These are phyloP conservation scores for Ormosia semicastrata DNA, from an alignment of 306 rosid genomes.

Conservation along the genomic window DNA sequence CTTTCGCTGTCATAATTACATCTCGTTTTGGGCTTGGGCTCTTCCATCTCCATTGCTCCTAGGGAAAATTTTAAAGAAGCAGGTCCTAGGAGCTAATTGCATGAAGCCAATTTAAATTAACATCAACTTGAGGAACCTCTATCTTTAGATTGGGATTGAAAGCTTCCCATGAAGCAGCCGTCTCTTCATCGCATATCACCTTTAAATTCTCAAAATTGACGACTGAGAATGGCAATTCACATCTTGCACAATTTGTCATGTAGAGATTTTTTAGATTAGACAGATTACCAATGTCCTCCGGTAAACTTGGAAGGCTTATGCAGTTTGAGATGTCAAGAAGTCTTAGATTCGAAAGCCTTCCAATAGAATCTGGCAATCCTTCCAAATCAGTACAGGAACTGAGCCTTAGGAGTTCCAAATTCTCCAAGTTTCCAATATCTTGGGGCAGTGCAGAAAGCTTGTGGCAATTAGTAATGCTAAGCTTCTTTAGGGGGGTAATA, in stretches of 20 bases:
- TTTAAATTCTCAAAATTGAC: conserved; percentile 34
- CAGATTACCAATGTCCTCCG: conserved; percentile 48
- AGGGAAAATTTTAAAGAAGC: background rate
- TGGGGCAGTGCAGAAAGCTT: conserved; percentile 45
- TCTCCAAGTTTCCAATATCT: conserved; percentile 41
- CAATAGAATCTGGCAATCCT: conserved; percentile 37
- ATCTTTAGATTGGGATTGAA: conserved; percentile 18
- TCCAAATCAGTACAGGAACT: conserved; percentile 48
- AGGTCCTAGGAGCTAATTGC: conserved; percentile 14
- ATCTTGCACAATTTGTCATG: conserved; percentile 49
- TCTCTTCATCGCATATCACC: conserved; percentile 62
- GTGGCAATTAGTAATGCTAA: conserved; percentile 61
- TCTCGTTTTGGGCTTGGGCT: too few relatives aligned
- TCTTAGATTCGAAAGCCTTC: conserved; percentile 19
- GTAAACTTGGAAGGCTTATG: conserved; percentile 41
- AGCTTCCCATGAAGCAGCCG: conserved; percentile 40
- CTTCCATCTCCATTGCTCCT: background rate
- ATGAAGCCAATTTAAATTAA: conserved; percentile 64
- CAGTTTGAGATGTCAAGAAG: conserved; percentile 56
- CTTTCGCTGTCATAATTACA: background rate
- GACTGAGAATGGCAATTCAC: conserved; percentile 44
- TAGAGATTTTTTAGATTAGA: conserved; percentile 35
- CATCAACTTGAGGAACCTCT: conserved; percentile 38
- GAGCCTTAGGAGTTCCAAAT: conserved; percentile 52
- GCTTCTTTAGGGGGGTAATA: conserved; percentile 38